Percentiles rank a stretch among this genome's conserved stretches.
Evolutionary conservation across 1,284 basidiomycete species (phyloP).

Genomic region (Phellopilus nigrolimitatus): DNA sequence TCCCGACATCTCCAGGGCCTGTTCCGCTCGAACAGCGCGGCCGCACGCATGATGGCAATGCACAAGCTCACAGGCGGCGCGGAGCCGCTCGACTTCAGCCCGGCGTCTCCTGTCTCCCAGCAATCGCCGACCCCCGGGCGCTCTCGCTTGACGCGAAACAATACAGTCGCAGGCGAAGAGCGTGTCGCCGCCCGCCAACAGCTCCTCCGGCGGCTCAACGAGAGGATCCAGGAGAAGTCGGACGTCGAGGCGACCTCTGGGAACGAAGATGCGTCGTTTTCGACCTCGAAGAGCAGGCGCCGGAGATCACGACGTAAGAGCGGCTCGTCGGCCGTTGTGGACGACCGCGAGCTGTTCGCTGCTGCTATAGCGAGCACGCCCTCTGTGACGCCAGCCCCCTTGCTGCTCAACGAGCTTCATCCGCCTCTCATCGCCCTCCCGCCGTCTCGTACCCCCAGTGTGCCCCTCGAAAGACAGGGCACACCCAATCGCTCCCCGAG

Average conservation of each 20-base stretch:
- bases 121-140: constrained; percentile 43
- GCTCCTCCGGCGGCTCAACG: constrained; percentile 58
- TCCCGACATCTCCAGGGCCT: constrained; percentile 44
- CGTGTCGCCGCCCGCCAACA: constrained; percentile 61
- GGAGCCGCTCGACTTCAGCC: constrained; percentile 44
- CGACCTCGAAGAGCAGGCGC: constrained; percentile 48
- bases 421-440: constrained; percentile 16
- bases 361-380: constrained; percentile 62
- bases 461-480: constrained; percentile 15
- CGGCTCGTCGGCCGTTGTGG: constrained; percentile 45
- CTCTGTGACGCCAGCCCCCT: constrained; percentile 46
- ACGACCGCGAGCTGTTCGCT: constrained; percentile 54
- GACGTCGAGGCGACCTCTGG: constrained; percentile 47
- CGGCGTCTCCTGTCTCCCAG: constrained; percentile 31
- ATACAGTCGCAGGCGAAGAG: constrained; percentile 76
- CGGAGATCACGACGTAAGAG: constrained; percentile 53
- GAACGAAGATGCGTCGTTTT: constrained; percentile 47
- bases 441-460: constrained; percentile 14
- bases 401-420: constrained; percentile 25
- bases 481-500: background rate
- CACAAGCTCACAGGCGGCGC: constrained; percentile 67
- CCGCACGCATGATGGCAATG: constrained; percentile 64
- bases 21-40: constrained; percentile 74
- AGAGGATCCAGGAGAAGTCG: constrained; percentile 53
- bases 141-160: constrained; percentile 57